These are phyloP conservation scores for Paspalum notatum DNA, from an alignment of 176 grass and related monocot species.

Conservation along the genomic window DNA sequence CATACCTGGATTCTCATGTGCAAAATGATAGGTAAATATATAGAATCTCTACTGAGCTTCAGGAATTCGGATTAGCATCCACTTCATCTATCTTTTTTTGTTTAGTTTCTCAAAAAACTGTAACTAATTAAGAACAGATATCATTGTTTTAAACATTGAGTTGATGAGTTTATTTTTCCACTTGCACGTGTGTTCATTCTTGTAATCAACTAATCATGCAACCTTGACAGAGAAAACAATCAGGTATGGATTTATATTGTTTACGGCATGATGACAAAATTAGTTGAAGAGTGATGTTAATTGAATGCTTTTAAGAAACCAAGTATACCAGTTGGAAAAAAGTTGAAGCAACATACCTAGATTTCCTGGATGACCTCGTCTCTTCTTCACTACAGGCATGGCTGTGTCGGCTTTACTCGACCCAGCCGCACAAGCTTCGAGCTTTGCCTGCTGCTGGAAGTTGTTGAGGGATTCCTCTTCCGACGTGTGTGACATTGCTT, in stretches of 20 bases:
- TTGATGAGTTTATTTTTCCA: conserved; percentile 17
- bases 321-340: conserved; percentile 18
- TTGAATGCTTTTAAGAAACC: conserved; percentile 12
- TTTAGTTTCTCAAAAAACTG: not conserved
- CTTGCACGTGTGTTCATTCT: conserved; percentile 40
- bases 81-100: conserved; percentile 7
- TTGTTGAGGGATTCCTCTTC: conserved; percentile 62
- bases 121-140: not conserved
- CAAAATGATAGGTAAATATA: not conserved
- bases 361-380: conserved; percentile 59
- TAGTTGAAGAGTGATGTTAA: conserved; percentile 18
- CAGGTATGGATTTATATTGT: conserved; percentile 1
- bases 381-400: conserved; percentile 51
- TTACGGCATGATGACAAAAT: conserved; percentile 7
- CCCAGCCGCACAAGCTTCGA: conserved; percentile 29
- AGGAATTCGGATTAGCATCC: not conserved
- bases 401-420: conserved; percentile 41
- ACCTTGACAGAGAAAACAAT: not conserved
- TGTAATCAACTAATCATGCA: not conserved
- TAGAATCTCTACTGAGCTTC: not conserved
- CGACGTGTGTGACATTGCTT: conserved; percentile 61
- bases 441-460: conserved; percentile 52
- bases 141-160: not conserved
- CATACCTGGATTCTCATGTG: not conserved
- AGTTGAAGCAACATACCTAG: conserved; percentile 38